phyloP scores from a whole-genome alignment of 495 filamentous ascomycete genomes.

The Rostrohypoxylon terebratum region DNA sequence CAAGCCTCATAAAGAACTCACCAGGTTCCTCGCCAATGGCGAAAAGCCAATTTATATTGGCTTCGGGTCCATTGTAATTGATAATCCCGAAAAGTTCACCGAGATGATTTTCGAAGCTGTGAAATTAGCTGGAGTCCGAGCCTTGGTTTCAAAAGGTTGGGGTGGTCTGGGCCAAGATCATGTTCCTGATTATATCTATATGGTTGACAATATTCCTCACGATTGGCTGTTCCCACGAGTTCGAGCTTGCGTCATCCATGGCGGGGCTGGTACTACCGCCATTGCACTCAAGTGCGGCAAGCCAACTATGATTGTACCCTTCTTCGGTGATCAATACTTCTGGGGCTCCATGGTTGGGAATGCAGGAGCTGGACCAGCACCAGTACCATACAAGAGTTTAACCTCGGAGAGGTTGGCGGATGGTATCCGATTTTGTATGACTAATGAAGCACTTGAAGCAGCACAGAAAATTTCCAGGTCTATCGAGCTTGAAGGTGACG shows the following conservation, averaged over 20 bases:
- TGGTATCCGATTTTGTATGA: slow-evolving; percentile 75
- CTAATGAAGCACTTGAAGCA: slow-evolving; percentile 65
- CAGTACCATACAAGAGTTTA: slow-evolving; percentile 78
- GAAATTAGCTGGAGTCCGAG: slow-evolving; percentile 67
- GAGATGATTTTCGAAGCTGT: slow-evolving; percentile 72
- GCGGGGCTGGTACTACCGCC: slow-evolving; percentile 75
- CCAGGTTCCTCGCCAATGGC: slow-evolving; percentile 66
- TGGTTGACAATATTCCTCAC: slow-evolving; percentile 75
- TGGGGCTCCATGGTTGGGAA: slow-evolving; percentile 81
- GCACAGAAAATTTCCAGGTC: slow-evolving; percentile 69
- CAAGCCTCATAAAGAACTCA: slow-evolving; percentile 65
- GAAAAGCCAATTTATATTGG: slow-evolving; percentile 73
- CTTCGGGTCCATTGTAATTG: slow-evolving; percentile 76
- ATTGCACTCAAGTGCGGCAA: slow-evolving; percentile 72
- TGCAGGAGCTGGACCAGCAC: slow-evolving; percentile 73
- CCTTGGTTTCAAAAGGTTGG: slow-evolving; percentile 75
- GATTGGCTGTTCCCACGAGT: slow-evolving; percentile 76
- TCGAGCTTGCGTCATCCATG: slow-evolving; percentile 71
- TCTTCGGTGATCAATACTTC: slow-evolving; percentile 82
- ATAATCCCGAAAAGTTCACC: slow-evolving; percentile 72
- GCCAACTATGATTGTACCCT: slow-evolving; percentile 75
- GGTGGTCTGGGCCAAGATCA: slow-evolving; percentile 69
- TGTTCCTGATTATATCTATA: slow-evolving; percentile 68
- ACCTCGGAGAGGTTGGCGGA: slow-evolving; percentile 72
- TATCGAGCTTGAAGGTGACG: slow-evolving; percentile 77